Base-by-base conservation (phyloP, 1,284 basidiomycete species). In the Cystobasidium pallidum region DNA sequence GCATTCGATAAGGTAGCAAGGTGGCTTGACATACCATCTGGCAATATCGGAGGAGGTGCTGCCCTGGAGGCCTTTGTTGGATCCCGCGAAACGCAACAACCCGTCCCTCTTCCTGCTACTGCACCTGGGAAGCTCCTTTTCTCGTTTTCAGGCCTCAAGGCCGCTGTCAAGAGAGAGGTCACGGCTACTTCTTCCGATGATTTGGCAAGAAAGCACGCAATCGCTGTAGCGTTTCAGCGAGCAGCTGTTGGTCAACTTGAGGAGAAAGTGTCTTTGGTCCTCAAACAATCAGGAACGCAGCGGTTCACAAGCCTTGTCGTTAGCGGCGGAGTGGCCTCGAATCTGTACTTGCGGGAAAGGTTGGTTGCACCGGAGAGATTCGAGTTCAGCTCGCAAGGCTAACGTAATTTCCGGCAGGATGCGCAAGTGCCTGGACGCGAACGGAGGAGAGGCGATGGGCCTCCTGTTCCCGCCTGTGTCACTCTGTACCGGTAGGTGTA, bases 241-340 rank as follows among this genome's bases (percentile, higher is more conserved):
- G 86, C 88, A 0, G 90, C 88, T 0, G 85, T 90, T 3, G 82
- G 78, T 10, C 92, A 95, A 74, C 82, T 96, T 0, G 88, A 87
- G 75, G 85, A 87, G 59, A 96, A 94, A 80, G 81, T 94, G 2
- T 73, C 80, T 2, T 82, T 90, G 21, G 88, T 84, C 0, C 78
- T 94, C 61, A 77, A 82, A n/a, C 82, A 82, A 86, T 86, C 74
- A 73, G 75, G 59, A 11, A 67, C 24, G 7, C 24, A n/a, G 19
- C 41, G 61, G n/a, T 15, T 77, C 3, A 57, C 64, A 17, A 73
- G 72, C 13, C 32, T 97, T 15, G 90, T 95, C 0, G 88, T 91
- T 11, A 91, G 90, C 72, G 94, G 94, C 0, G 94, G 94, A 1
- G 94, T 97, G 0, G 94, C 92, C 17, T 91, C 91, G 75, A 97